A percentile compares a stretch with the other conserved stretches of the same genome.
Conservation (phyloP, 805 yeast genomes). For the Cyberlindnera subsufficiens region DNA sequence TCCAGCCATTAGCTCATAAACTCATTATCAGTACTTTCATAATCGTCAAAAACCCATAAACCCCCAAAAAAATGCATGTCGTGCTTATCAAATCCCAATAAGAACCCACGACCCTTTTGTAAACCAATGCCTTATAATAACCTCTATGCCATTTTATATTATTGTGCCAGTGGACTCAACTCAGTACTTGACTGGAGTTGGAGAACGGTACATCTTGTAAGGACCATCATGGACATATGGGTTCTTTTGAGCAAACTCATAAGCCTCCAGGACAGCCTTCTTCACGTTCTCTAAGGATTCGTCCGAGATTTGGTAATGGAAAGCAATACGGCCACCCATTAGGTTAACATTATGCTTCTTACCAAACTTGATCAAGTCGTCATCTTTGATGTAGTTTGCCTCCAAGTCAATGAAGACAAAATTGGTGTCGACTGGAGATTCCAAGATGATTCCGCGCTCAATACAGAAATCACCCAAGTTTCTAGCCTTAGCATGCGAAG, state of each 20-base stretch:
- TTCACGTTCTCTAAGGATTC: slow-evolving; percentile 54
- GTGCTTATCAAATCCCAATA: slow-evolving; percentile 5
- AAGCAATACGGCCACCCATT: slow-evolving; percentile 72
- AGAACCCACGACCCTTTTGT: not conserved
- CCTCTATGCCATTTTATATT: slow-evolving; percentile 23
- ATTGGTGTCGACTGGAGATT: slow-evolving; percentile 77
- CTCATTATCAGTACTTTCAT: too few relatives aligned
- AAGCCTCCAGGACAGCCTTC: slow-evolving; percentile 50
- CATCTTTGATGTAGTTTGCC: slow-evolving; percentile 45
- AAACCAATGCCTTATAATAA: slow-evolving; percentile 4
- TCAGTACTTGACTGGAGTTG: slow-evolving; percentile 28
- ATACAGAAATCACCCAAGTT: slow-evolving; percentile 48
- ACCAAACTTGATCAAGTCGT: slow-evolving; percentile 46
- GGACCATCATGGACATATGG: slow-evolving; percentile 49
- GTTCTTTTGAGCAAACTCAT: slow-evolving; percentile 43
- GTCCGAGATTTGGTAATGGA: slow-evolving; percentile 63
- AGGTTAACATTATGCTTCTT: slow-evolving; percentile 55
- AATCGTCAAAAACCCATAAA: slow-evolving; percentile 8
- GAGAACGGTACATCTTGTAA: slow-evolving; percentile 38
- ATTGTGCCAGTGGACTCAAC: not conserved
- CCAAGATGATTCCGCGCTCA: slow-evolving; percentile 48
- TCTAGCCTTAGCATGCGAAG: slow-evolving; percentile 45
- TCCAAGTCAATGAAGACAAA: slow-evolving; percentile 70
- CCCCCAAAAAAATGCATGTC: slow-evolving; percentile 7
- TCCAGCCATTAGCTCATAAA: too few relatives aligned